Percentiles rank a stretch among this genome's conserved stretches.
These are phyloP conservation scores for Fraxinus cuspidata DNA, from an alignment of 257 asterid species.

Conservation along the genomic window DNA sequence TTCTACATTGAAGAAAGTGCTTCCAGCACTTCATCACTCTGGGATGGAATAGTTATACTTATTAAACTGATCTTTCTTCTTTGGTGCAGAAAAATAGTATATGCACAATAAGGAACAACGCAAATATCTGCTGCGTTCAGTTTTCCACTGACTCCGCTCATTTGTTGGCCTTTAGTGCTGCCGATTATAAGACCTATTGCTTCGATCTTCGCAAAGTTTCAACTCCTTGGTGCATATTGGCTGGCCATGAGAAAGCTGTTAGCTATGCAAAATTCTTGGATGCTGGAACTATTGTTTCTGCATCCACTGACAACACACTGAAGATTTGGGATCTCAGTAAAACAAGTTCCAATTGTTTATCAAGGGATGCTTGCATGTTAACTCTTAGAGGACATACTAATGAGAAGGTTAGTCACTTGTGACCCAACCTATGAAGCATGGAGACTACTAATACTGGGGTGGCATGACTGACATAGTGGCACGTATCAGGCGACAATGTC, in stretches of 20 bases:
- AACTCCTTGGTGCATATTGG: constrained; percentile 84
- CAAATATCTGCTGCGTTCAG: constrained; percentile 88
- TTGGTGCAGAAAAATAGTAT: constrained; percentile 77
- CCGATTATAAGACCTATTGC: constrained; percentile 86
- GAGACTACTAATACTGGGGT: background rate
- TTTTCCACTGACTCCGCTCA: constrained; percentile 71
- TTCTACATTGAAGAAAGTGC: constrained; percentile 12
- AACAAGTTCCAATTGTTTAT: constrained; percentile 57
- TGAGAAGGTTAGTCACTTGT: constrained; percentile 69
- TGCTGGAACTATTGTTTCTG: no score
- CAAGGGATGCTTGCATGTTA: constrained; percentile 72
- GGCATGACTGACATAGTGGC: no score
- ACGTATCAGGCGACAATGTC: no score
- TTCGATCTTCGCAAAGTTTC: constrained; percentile 84
- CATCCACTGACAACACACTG: background rate
- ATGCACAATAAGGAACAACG: constrained; percentile 82
- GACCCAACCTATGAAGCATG: background rate
- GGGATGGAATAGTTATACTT: background rate
- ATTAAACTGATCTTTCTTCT: constrained; percentile 26
- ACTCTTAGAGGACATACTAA: constrained; percentile 89
- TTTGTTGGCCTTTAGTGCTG: constrained; percentile 75
- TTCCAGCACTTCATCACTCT: constrained; percentile 7
- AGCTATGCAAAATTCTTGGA: no score
- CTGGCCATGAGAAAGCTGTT: constrained; percentile 65
- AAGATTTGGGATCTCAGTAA: constrained; percentile 82